A percentile compares a stretch with the other conserved stretches of the same genome.
phyloP scores from a whole-genome alignment of 495 filamentous ascomycete genomes.

The Penicillium diatomitis region DNA sequence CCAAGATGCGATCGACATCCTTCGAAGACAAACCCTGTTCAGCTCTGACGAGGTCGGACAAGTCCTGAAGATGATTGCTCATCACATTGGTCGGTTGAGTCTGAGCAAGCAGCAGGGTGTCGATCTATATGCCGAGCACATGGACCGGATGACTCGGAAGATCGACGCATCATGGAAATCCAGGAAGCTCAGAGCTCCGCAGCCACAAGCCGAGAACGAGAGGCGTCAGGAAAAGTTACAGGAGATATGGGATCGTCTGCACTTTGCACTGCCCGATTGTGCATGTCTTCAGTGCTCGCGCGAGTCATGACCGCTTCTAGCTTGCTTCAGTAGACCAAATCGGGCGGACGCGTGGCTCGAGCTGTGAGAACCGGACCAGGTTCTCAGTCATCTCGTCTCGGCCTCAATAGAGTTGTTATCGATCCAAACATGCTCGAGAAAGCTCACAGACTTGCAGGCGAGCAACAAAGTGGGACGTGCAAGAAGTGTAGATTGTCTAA shows the following conservation, averaged over 20 bases:
- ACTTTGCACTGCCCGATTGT: background rate
- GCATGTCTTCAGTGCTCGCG: background rate
- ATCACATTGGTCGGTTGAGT: background rate
- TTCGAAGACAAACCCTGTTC: background rate
- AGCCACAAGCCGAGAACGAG: background rate
- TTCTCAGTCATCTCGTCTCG: no score
- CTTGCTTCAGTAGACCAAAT: no score
- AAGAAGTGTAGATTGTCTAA: no score
- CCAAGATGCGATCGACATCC: background rate
- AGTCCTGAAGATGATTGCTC: background rate
- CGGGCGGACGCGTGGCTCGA: no score
- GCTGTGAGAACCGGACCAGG: background rate
- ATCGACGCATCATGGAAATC: background rate
- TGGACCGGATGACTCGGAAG: background rate
- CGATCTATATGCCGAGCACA: background rate
- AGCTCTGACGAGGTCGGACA: background rate
- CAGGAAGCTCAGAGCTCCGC: background rate
- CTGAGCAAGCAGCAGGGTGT: background rate
- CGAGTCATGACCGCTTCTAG: background rate
- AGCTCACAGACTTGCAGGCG: no score
- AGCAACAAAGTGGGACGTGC: no score
- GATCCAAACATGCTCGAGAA: no score
- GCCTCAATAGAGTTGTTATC: no score
- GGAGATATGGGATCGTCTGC: background rate
- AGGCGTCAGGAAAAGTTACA: background rate